Evolutionary conservation across 805 yeast species (phyloP), one percentile per base, ranked within the genome.

Genomic region (Candida boleticola): DNA sequence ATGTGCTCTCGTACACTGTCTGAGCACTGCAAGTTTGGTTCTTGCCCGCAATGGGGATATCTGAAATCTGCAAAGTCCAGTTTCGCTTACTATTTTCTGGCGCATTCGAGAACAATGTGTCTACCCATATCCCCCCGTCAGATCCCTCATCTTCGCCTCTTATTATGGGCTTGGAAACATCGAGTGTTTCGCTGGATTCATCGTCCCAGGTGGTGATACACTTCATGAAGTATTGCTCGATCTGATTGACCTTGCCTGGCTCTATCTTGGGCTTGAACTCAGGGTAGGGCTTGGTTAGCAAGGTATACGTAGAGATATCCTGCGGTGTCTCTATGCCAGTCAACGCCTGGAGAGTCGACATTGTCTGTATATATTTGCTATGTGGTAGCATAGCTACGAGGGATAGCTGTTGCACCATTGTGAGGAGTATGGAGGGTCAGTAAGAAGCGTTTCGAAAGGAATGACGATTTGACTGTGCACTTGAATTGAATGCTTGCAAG

Each of bases 21-120:
- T 89, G 74, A 3, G 71, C 73, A 40, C 95, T 45, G 76, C 79
- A 19, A 73, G 75, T 41, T 76, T 82, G 58, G 76, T 74, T 53
- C 77, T 73, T 63, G 3, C 92, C 92, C 7, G 88, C 90, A 5
- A 82, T 77, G 1, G 93, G 93, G 10, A 86, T 82, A 60, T 86
- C 95, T 4, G 79, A 68, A 20, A 81, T 68, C 50, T 79, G 85
- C 5, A 85, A 53, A 1, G 82, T 73, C 92, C 90, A 85, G 31
- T 63, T 47, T 53, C 68, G 43, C 48, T 52, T 48, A 44, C 50
- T 42, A 10, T 19, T 19, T 14, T 39, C 51, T 22, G 48, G 54
- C 25, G 49, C 48, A 11, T 57, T 60, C 3, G 53, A 21, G 42
- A 70, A 68, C 18, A 68, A 52, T 33, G 64, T 53, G 26, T 53